These are phyloP conservation scores for Colletotrichum gloeosporioides DNA, from an alignment of 2,329 filamentous ascomycete species.

Conservation along the genomic window DNA sequence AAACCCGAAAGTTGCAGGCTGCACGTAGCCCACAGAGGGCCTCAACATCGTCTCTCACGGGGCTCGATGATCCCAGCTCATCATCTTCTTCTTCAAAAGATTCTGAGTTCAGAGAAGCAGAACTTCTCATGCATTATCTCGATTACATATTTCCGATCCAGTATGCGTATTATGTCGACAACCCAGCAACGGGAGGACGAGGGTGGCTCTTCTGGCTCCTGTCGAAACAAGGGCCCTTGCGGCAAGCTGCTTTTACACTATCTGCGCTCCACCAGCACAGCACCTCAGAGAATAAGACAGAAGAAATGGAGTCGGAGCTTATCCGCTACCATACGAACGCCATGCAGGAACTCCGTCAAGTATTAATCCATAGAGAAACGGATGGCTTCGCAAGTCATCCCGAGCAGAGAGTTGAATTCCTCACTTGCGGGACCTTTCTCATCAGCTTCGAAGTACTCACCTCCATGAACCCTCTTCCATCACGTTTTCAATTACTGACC, in stretches of 20 bases:
- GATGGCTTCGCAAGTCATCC: not conserved
- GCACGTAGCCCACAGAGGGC: not conserved
- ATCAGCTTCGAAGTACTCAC: conserved; percentile 30
- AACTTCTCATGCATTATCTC: conserved; percentile 31
- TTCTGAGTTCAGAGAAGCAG: conserved; percentile 25
- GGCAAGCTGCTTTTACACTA: conserved; percentile 29
- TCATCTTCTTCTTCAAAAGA: not conserved
- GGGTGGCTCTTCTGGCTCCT: conserved; percentile 31
- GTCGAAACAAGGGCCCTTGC: conserved; percentile 24
- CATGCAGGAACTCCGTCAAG: conserved; percentile 27
- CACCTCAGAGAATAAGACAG: conserved; percentile 20
- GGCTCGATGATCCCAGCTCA: not conserved
- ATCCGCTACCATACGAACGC: conserved; percentile 30
- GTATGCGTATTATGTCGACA: conserved; percentile 30
- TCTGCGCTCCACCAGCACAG: conserved; percentile 31
- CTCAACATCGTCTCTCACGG: not conserved
- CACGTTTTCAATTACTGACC: not conserved
- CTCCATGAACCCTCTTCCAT: not conserved
- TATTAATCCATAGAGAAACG: conserved; percentile 4
- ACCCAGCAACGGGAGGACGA: conserved; percentile 27
- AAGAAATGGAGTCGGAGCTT: conserved; percentile 25
- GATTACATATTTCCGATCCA: conserved; percentile 33
- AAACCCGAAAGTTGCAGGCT: conserved; percentile 6
- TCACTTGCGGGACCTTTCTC: conserved; percentile 28
- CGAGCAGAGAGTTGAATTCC: conserved; percentile 29